phyloP scores from a whole-genome alignment of 2,329 filamentous ascomycete genomes.

The Botrytis hyacinthi region DNA sequence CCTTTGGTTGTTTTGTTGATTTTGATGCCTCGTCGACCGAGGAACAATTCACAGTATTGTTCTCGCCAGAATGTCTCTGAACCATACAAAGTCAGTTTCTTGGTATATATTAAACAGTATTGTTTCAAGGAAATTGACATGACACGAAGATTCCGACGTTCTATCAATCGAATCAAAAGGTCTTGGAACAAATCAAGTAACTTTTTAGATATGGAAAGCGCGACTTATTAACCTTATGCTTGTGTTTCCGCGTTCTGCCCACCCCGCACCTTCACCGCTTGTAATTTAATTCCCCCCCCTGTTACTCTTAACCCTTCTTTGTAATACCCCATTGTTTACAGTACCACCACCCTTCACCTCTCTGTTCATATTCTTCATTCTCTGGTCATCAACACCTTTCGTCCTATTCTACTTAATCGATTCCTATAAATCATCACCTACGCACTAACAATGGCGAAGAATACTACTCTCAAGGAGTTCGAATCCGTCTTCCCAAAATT shows the following conservation, averaged over 20 bases:
- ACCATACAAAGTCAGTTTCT: background rate
- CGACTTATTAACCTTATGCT: background rate
- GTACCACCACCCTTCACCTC: background rate
- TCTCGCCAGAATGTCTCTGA: background rate
- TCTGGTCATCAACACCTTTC: slow-evolving; percentile 15
- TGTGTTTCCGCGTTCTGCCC: slow-evolving; percentile 18
- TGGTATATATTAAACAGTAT: background rate
- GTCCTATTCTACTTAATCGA: slow-evolving; percentile 8
- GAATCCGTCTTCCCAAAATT: slow-evolving; percentile 87
- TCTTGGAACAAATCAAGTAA: background rate
- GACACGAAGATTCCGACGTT: background rate
- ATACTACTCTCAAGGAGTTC: slow-evolving; percentile 79
- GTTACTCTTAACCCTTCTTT: background rate
- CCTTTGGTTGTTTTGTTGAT: background rate
- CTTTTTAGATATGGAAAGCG: slow-evolving; percentile 12
- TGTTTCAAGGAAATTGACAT: background rate
- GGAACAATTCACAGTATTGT: background rate
- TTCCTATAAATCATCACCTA: background rate
- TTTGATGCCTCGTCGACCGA: slow-evolving; percentile 2
- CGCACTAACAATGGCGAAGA: slow-evolving; percentile 57
- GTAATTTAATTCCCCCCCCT: slow-evolving; percentile 5
- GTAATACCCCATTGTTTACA: background rate
- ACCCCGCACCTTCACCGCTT: slow-evolving; percentile 23
- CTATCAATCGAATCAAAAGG: background rate
- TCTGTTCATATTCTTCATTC: background rate